Base-by-base conservation (phyloP, 495 filamentous ascomycete species). In the Lasiosphaeria hispida region DNA sequence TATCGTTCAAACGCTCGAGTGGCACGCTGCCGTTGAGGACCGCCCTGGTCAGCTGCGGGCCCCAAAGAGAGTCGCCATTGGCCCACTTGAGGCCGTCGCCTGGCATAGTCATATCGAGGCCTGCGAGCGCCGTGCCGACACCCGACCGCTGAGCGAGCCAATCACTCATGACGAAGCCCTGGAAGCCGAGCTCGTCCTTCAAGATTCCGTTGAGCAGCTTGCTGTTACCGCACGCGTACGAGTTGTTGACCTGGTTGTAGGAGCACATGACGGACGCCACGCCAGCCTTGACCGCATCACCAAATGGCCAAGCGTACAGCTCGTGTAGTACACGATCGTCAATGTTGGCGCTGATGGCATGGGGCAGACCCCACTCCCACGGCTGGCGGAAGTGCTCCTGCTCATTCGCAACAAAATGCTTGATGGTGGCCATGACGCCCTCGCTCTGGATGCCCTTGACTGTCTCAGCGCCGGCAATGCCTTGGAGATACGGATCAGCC, bases 101-200 rank as follows among this genome's bases (percentile, higher is more conserved):
- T 3, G 94, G 94, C 93, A 97, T 97, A 10, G 83, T 89, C 90
- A 96, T 92, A 70, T 97, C 93, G 10, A 97, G 75, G 1, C 93
- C 93, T 17, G 91, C 86, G 17, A 96, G 71, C 3, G 92, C 88
- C 59, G 85, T 88, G 13, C 81, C 82, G 0, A 96, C 88, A 19
- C 92, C 92, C 19, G 85, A 86, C 34, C 89, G 81, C 68, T 96
- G 92, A 6, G 92, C 93, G 5, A 95, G 81, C 93, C 93, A 97
- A 69, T 97, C 93, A 7, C 85, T 89, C 76, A 93, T 88, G 0
- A 97, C 88, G 48, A 95, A 97, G 0, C 93, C 93, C 60, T 96
- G 92, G 68, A 97, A 97, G 8, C 91, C 92, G 7, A 96, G 74
- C 69, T 97, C 93, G 63, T 96, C 92, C 67, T 96, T 96, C 6